phyloP scores from a whole-genome alignment of 352 stramenopile genomes.

The Phytophthora hybrid region DNA sequence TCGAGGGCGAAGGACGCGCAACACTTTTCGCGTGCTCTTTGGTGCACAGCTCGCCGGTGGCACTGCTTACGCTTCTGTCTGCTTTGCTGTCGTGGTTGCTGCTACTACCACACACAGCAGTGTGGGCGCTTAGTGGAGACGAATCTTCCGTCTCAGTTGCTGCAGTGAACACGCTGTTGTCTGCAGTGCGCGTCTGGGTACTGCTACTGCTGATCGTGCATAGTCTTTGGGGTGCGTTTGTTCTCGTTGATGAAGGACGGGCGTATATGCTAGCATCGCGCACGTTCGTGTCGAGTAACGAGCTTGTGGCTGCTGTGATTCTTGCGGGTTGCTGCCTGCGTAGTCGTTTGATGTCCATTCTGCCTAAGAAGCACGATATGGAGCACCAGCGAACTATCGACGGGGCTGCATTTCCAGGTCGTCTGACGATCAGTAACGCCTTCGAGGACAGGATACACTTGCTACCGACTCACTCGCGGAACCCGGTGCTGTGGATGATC shows the following conservation, averaged over 20 bases:
- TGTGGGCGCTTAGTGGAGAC: conserved; percentile 47
- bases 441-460: conserved; percentile 39
- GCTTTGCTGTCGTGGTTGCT: conserved; percentile 66
- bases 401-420: conserved; percentile 30
- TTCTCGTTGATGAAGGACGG: conserved; percentile 42
- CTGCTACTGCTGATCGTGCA: conserved; percentile 48
- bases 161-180: conserved; percentile 53
- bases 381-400: conserved; percentile 45
- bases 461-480: conserved; percentile 31
- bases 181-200: conserved; percentile 42
- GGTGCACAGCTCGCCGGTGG: conserved; percentile 48
- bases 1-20: conserved; percentile 25
- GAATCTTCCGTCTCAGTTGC: conserved; percentile 36
- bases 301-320: conserved; percentile 41
- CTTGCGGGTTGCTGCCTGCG: conserved; percentile 23
- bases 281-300: conserved; percentile 47
- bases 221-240: conserved; percentile 37
- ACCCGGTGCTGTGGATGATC: conserved; percentile 46
- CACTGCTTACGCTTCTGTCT: conserved; percentile 37
- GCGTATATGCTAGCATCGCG: conserved; percentile 45
- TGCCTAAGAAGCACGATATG: conserved; percentile 41
- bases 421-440: conserved; percentile 44
- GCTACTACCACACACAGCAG: conserved; percentile 58
- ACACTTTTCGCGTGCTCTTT: conserved; percentile 53
- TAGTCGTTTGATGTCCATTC: conserved; percentile 34